phyloP scores from a whole-genome alignment of 768 basidiomycete species.

The Tulasnella sp. region DNA sequence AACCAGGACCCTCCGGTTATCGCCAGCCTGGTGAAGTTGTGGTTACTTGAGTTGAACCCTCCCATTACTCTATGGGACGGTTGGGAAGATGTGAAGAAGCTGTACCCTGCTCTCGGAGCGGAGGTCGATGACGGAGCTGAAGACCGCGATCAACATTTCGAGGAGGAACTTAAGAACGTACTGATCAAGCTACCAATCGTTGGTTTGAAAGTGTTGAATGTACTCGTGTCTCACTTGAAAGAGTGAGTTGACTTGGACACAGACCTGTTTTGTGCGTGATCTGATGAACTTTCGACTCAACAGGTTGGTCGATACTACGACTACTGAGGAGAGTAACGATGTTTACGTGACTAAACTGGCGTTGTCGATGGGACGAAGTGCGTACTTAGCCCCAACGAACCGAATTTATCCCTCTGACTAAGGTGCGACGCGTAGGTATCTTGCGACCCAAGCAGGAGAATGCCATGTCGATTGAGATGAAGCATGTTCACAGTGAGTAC shows the following conservation, averaged over 20 bases:
- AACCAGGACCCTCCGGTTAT: slow-evolving; percentile 84
- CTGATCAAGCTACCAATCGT: slow-evolving; percentile 71
- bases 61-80: slow-evolving; percentile 81
- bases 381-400: slow-evolving; percentile 38
- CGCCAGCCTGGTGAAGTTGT: slow-evolving; percentile 80
- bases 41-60: slow-evolving; percentile 86
- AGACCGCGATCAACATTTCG: slow-evolving; percentile 57
- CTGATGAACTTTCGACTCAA: slow-evolving; percentile 17
- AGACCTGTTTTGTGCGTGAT: neutral
- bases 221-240: slow-evolving; percentile 70
- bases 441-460: slow-evolving; percentile 78
- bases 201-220: slow-evolving; percentile 75
- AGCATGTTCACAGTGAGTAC: slow-evolving; percentile 69
- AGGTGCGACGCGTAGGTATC: slow-evolving; percentile 49
- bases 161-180: slow-evolving; percentile 53
- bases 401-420: too few relatives aligned
- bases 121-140: slow-evolving; percentile 55
- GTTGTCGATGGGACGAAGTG: slow-evolving; percentile 80
- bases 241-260: slow-evolving; percentile 44
- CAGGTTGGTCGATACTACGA: slow-evolving; percentile 68
- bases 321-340: slow-evolving; percentile 56
- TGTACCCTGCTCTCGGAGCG: slow-evolving; percentile 67
- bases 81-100: slow-evolving; percentile 83
- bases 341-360: slow-evolving; percentile 84
- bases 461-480: slow-evolving; percentile 84